These are phyloP conservation scores for Ascochyta lentis DNA, from an alignment of 2,329 filamentous ascomycete genomes.

Conservation along the genomic window DNA sequence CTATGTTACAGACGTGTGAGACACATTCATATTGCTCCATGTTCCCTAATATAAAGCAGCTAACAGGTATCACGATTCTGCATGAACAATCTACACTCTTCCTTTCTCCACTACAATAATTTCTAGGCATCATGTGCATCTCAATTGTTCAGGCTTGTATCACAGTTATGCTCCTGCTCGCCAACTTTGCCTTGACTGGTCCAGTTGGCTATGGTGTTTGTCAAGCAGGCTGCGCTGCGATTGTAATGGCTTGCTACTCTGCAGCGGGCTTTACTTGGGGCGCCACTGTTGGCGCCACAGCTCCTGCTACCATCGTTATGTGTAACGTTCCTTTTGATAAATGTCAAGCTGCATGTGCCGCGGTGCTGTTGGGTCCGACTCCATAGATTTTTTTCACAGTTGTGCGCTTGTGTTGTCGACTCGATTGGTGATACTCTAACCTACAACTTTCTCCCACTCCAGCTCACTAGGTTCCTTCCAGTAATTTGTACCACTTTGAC, in stretches of 20 bases:
- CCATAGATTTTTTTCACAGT: neutral
- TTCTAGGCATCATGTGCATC: too few relatives aligned
- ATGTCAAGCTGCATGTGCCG: slow-evolving; percentile 35
- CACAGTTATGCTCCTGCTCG: too few relatives aligned
- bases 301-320: too few relatives aligned
- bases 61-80: too few relatives aligned
- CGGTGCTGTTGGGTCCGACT: neutral
- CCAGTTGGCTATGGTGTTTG: slow-evolving; percentile 53
- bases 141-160: too few relatives aligned
- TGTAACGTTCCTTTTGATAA: too few relatives aligned
- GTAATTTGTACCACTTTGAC: slow-evolving; percentile 18
- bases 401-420: neutral
- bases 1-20: too few relatives aligned
- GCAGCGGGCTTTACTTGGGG: slow-evolving; percentile 47
- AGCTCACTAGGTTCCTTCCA: slow-evolving; percentile 25
- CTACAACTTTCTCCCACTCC: slow-evolving; percentile 21
- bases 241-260: slow-evolving; percentile 57
- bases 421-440: neutral
- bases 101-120: too few relatives aligned
- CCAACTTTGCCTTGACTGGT: neutral
- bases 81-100: too few relatives aligned
- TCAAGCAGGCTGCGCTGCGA: slow-evolving; percentile 55
- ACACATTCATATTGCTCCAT: too few relatives aligned
- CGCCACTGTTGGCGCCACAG: too few relatives aligned
- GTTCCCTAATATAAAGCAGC: too few relatives aligned